phyloP scores from a whole-genome alignment of 257 asterid genomes.

The Schizonepeta tenuifolia region DNA sequence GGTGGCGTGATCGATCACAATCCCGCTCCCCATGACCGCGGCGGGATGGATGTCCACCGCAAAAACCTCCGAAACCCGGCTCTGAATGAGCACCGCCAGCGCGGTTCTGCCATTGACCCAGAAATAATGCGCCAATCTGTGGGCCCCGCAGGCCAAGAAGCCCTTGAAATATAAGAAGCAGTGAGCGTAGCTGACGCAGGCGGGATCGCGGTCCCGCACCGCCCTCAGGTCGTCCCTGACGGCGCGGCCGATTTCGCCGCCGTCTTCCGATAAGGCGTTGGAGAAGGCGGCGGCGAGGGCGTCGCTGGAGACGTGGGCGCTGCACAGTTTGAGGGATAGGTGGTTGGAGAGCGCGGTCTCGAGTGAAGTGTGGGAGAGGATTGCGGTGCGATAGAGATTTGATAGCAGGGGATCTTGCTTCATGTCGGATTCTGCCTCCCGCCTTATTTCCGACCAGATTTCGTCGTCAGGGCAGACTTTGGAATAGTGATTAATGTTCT shows the following conservation, averaged over 20 bases:
- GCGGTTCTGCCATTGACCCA: constrained; percentile 44
- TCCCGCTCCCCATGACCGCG: constrained; percentile 50
- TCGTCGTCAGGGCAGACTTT: constrained; percentile 37
- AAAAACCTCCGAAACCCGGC: constrained; percentile 52
- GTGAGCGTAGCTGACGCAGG: constrained; percentile 48
- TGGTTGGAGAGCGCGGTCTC: constrained; percentile 45
- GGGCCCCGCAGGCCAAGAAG: constrained; percentile 50
- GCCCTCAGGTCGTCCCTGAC: constrained; percentile 43
- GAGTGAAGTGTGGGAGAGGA: constrained; percentile 39
- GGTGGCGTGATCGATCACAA: constrained; percentile 66
- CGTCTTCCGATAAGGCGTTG: constrained; percentile 23
- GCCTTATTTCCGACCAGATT: constrained; percentile 42
- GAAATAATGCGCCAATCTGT: constrained; percentile 47
- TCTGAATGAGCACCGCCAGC: constrained; percentile 49
- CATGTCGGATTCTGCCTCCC: constrained; percentile 35
- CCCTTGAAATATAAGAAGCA: constrained; percentile 60
- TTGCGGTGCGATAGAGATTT: constrained; percentile 32
- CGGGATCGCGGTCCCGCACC: constrained; percentile 54
- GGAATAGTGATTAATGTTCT: neutral
- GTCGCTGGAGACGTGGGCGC: constrained; percentile 33
- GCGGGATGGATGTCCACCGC: constrained; percentile 65
- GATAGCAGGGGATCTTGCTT: constrained; percentile 45
- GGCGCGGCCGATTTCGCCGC: constrained; percentile 29
- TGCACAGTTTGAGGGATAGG: constrained; percentile 39
- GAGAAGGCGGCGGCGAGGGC: constrained; percentile 40